phyloP scores from a whole-genome alignment of 2,329 filamentous ascomycete species.

The Apiospora kogelbergensis region DNA sequence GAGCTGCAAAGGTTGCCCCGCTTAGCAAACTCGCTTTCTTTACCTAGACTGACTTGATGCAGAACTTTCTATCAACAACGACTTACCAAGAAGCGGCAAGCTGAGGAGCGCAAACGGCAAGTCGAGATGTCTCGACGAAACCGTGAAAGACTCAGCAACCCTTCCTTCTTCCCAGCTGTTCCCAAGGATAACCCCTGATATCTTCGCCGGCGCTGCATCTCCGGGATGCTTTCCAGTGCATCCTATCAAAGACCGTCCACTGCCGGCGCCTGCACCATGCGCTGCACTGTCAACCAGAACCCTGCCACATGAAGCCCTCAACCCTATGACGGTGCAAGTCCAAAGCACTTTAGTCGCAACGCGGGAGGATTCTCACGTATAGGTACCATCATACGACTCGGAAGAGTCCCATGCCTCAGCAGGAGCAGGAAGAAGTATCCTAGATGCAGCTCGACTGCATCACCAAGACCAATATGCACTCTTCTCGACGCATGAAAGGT shows the following conservation, averaged over 20 bases:
- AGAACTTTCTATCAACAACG: conserved; percentile 87
- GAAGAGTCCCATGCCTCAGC: background rate
- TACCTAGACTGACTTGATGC: background rate
- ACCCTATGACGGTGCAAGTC: background rate
- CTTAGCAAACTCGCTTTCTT: background rate
- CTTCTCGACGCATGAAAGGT: background rate
- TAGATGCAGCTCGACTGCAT: conserved; percentile 2
- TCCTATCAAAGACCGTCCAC: background rate
- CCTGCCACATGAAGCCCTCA: background rate
- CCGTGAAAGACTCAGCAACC: conserved; percentile 75
- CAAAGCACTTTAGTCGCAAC: background rate
- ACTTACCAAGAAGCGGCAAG: conserved; percentile 73
- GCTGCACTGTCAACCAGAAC: background rate
- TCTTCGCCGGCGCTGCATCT: background rate
- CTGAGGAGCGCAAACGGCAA: conserved; percentile 76
- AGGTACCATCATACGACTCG: background rate
- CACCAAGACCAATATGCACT: background rate
- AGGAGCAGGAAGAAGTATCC: background rate
- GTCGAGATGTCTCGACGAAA: conserved; percentile 79
- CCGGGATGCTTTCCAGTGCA: background rate
- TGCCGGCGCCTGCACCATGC: background rate
- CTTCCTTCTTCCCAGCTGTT: conserved; percentile 80
- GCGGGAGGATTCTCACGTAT: background rate
- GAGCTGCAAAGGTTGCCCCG: conserved; percentile 69
- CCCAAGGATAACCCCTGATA: conserved; percentile 51